Evolutionary conservation across 1,284 basidiomycete genomes (phyloP).

Genomic region (Tilletiaria anomala): DNA sequence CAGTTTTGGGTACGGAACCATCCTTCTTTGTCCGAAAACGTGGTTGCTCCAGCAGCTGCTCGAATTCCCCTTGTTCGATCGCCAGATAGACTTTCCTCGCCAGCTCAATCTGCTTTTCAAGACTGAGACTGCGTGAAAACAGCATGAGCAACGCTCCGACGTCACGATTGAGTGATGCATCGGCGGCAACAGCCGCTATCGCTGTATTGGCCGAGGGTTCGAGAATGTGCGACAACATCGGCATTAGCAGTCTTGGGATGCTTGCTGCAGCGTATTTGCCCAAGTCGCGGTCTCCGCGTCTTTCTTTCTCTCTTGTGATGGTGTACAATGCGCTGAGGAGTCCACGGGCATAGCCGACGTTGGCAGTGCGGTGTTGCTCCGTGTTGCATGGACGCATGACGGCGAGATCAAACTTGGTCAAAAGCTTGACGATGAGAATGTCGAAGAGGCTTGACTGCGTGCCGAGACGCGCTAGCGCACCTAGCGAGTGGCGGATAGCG

Average conservation of each 20-base stretch:
- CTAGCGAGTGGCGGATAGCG: constrained; percentile 60
- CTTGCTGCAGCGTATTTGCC: no score
- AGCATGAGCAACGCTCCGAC: constrained; percentile 14
- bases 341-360: constrained; percentile 30
- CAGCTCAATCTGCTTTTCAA: constrained; percentile 13
- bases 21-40: constrained; percentile 6
- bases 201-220: not conserved
- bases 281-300: no score
- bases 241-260: constrained; percentile 18
- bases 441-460: constrained; percentile 65
- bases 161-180: constrained; percentile 17
- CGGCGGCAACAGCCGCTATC: no score
- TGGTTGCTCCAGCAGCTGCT: not conserved
- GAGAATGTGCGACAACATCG: constrained; percentile 8
- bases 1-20: no score
- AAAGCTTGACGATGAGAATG: constrained; percentile 62
- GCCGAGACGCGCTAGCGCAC: constrained; percentile 61
- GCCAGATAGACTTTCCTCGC: constrained; percentile 12
- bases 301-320: no score
- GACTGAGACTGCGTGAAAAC: constrained; percentile 10
- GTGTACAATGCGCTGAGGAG: constrained; percentile 27
- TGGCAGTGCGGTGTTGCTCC: constrained; percentile 41
- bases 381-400: no score
- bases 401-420: constrained; percentile 63
- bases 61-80: constrained; percentile 3